Evolutionary conservation across 1,284 basidiomycete genomes (phyloP).

Genomic region (Rhodotorula sp.): DNA sequence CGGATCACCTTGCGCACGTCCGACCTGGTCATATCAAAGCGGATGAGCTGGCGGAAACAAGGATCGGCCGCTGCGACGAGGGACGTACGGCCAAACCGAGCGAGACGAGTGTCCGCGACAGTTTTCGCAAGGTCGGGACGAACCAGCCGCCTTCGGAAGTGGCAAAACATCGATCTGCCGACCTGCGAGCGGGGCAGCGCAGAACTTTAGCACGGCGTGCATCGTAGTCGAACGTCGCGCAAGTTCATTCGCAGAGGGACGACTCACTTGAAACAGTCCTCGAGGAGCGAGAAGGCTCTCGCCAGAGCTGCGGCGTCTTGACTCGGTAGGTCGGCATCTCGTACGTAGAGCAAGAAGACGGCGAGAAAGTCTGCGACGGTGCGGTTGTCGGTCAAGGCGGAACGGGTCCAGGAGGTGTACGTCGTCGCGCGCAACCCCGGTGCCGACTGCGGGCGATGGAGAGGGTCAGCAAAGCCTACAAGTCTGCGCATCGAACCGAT

Average conservation of each 20-base stretch:
- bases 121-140: constrained; percentile 42
- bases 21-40: constrained; percentile 30
- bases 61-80: not conserved
- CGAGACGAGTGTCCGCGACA: constrained; percentile 35
- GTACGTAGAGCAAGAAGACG: constrained; percentile 37
- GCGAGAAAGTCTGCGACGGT: constrained; percentile 41
- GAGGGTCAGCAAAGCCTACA: not conserved
- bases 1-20: constrained; percentile 31
- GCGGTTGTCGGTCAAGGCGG: constrained; percentile 27
- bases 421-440: constrained; percentile 19
- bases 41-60: not conserved
- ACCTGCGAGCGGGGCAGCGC: constrained; percentile 13
- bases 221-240: not conserved
- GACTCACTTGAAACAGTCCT: constrained; percentile 41
- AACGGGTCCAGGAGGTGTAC: constrained; percentile 29
- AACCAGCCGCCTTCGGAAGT: constrained; percentile 49
- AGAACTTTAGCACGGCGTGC: not conserved
- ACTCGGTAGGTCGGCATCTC: constrained; percentile 23
- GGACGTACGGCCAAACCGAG: constrained; percentile 40
- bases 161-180: constrained; percentile 47
- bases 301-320: constrained; percentile 5
- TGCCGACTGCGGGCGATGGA: not conserved
- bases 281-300: constrained; percentile 26
- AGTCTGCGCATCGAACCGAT: too few relatives aligned
- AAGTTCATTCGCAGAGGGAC: too few relatives aligned